Evolutionary conservation across 1,284 basidiomycete genomes (phyloP), one percentile per base, ranked within the genome.

Genomic region (Bjerkandera adusta): DNA sequence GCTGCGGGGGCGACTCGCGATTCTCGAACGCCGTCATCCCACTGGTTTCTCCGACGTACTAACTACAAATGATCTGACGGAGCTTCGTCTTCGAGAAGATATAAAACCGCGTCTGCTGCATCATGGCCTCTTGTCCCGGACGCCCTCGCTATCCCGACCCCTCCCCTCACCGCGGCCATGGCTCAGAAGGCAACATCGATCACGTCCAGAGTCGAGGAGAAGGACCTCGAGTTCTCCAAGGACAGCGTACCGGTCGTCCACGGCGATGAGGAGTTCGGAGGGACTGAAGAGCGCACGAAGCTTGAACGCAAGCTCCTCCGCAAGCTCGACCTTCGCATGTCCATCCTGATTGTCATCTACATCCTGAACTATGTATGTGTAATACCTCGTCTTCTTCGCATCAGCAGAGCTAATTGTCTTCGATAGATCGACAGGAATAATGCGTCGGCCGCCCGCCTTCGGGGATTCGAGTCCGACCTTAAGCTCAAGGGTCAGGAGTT

Each of bases 401-500:
- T 38, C 10, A 3, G 16, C n/a, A 30, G 48, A 70, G 64, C 20
- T 22, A 7, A 30, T 35, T 11, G 8, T 24, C 18, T 32, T 39
- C 10, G 30, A 3, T 47, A 85, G 69, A 77, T 87, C 53, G 84
- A 86, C 60, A 71, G 83, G 43, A 86, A 81, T 58, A 85, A 85
- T 63, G 78, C 74, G 53, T 83, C 81, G 44, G 84, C 83, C 13
- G 85, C 85, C 11, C 68, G 84, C 35, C 59, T 88, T 32, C 73
- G 77, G 47, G 88, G 88, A 1, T 81, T 90, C 49, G 86, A 89
- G 58, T 64, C 69, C 34, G 88, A 90, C 59, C 69, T 91, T 15
- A 58, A 77, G 22, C 68, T 90, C 30, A 69, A 75, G 45, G 83
- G 79, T 18, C 70, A 70, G 35, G 73, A 90, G 58, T 91, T 89